phyloP scores from a whole-genome alignment of 2,329 filamentous ascomycete genomes.

The Lasiodiplodia theobromae region DNA sequence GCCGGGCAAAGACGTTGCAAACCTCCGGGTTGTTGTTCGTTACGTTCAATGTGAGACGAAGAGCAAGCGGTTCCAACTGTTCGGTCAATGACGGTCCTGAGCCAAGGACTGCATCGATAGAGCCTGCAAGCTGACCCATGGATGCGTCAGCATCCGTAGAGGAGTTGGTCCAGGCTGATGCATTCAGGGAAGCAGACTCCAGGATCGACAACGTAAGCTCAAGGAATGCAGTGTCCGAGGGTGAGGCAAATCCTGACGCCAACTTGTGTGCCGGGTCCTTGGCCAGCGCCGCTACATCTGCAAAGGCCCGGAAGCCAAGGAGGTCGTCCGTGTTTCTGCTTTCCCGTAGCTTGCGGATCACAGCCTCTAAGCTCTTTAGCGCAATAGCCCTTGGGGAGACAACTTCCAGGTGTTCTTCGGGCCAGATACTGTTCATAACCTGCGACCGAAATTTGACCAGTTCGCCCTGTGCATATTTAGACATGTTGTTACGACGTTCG shows the following conservation, averaged over 20 bases:
- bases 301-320: conserved; percentile 45
- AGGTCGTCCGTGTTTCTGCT: conserved; percentile 58
- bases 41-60: conserved; percentile 81
- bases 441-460: conserved; percentile 62
- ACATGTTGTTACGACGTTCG: conserved; percentile 73
- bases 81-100: not conserved
- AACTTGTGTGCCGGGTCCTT: conserved; percentile 21
- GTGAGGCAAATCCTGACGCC: conserved; percentile 5
- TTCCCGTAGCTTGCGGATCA: conserved; percentile 61
- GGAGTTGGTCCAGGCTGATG: conserved; percentile 17
- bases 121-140: conserved; percentile 43
- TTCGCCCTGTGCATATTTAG: conserved; percentile 66
- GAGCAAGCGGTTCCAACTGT: conserved; percentile 43
- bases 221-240: conserved; percentile 41
- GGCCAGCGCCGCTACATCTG: conserved; percentile 55
- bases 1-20: conserved; percentile 70
- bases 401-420: conserved; percentile 55
- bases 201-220: conserved; percentile 59
- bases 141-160: conserved; percentile 52
- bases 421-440: conserved; percentile 67
- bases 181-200: conserved; percentile 50
- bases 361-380: conserved; percentile 68
- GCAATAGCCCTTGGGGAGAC: conserved; percentile 70
- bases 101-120: conserved; percentile 18
- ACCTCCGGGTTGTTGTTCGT: conserved; percentile 80